Evolutionary conservation across 2,329 filamentous ascomycete genomes (phyloP).

Genomic region (Rutstroemia sydowiana): DNA sequence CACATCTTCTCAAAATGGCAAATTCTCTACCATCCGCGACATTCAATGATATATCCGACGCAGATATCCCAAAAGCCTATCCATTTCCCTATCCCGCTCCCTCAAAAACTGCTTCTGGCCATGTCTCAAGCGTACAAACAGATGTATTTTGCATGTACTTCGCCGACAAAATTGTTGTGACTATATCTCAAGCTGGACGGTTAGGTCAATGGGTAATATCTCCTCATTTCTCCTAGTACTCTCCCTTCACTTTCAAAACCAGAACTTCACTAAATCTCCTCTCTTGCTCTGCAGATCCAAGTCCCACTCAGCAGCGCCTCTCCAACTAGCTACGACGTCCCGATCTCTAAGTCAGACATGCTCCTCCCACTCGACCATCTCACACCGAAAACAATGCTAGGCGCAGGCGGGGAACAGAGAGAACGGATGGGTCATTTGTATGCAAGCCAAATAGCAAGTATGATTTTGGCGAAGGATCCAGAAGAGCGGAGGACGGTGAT

Average conservation of each 20-base stretch:
- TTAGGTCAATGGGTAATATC: conserved; percentile 79
- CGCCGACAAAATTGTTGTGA: conserved; percentile 84
- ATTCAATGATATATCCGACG: not conserved
- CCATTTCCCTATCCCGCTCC: conserved; percentile 23
- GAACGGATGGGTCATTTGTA: conserved; percentile 83
- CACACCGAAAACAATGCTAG: conserved; percentile 79
- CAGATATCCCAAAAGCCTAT: conserved; percentile 8
- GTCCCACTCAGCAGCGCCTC: conserved; percentile 67
- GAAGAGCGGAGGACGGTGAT: conserved; percentile 55
- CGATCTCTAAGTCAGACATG: conserved; percentile 24
- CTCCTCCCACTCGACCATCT: conserved; percentile 80
- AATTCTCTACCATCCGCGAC: not conserved
- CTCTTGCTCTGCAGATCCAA: conserved; percentile 51
- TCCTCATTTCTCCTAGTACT: not conserved
- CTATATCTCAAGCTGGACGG: conserved; percentile 76
- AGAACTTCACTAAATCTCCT: not conserved
- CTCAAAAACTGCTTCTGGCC: conserved; percentile 40
- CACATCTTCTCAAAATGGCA: not conserved
- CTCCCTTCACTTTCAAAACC: no score
- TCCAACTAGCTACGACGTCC: conserved; percentile 51
- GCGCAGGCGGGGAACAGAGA: conserved; percentile 69
- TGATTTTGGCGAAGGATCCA: conserved; percentile 64
- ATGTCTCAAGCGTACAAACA: conserved; percentile 62
- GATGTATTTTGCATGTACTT: conserved; percentile 69
- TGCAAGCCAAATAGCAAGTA: conserved; percentile 80